phyloP scores from a whole-genome alignment of 805 yeast genomes.

The Nakazawaea ambrosiae region DNA sequence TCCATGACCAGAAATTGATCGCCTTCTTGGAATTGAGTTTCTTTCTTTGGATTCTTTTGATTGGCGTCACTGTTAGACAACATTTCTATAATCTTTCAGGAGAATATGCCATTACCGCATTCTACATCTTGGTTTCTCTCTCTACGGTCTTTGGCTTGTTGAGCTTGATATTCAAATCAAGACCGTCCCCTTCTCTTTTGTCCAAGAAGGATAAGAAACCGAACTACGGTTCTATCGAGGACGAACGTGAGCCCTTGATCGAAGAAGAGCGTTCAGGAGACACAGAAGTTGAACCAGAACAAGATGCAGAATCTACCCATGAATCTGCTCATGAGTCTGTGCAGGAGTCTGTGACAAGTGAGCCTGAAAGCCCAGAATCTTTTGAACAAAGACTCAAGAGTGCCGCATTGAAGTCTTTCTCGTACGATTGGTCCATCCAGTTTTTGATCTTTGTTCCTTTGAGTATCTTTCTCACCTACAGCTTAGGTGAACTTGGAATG shows the following conservation, averaged over 20 bases:
- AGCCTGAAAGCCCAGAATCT: constrained; percentile 23
- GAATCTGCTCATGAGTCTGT: neutral
- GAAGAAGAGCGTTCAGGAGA: constrained; percentile 4
- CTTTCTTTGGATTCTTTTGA: constrained; percentile 48
- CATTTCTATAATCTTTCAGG: constrained; percentile 47
- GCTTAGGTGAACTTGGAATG: constrained; percentile 47
- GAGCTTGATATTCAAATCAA: constrained; percentile 31
- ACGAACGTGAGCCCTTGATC: neutral
- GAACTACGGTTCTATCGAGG: constrained; percentile 3
- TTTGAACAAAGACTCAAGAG: constrained; percentile 19
- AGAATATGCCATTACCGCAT: constrained; percentile 37
- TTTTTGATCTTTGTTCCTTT: constrained; percentile 63
- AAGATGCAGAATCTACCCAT: constrained; percentile 1
- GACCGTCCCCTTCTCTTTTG: constrained; percentile 1
- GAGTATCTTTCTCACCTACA: constrained; percentile 45
- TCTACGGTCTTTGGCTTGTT: constrained; percentile 47
- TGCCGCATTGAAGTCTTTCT: constrained; percentile 35
- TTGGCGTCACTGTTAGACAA: constrained; percentile 42
- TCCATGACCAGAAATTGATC: constrained; percentile 54
- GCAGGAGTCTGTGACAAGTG: neutral
- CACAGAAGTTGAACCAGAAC: neutral
- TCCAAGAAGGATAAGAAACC: neutral
- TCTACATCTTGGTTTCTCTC: constrained; percentile 38
- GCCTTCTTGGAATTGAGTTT: constrained; percentile 47
- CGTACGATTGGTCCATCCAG: constrained; percentile 81